These are phyloP conservation scores for Thelephora ganbajun DNA, from an alignment of 768 basidiomycete species.

Conservation along the genomic window DNA sequence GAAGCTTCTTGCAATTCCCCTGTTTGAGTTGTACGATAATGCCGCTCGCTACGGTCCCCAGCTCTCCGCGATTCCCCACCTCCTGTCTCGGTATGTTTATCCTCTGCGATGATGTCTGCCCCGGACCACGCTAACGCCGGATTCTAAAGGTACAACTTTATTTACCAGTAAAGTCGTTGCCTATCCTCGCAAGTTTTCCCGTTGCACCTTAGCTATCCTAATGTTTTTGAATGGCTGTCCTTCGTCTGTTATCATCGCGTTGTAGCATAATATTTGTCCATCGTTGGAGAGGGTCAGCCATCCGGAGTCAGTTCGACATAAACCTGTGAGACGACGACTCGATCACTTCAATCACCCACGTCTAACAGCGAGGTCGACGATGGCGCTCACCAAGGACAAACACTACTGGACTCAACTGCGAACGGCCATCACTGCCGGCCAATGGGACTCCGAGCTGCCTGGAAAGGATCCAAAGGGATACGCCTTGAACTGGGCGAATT, in stretches of 20 bases:
- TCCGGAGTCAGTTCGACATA: too few species aligned
- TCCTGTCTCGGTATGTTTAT: conserved; percentile 58
- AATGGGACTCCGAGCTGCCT: conserved; percentile 51
- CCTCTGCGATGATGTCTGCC: not conserved
- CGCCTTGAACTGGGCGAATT: conserved; percentile 57
- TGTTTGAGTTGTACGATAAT: conserved; percentile 97
- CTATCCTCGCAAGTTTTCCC: too few species aligned
- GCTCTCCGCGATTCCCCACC: conserved; percentile 84
- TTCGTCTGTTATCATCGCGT: too few species aligned
- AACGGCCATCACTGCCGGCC: conserved; percentile 53
- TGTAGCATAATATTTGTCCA: too few species aligned
- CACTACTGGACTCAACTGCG: conserved; percentile 74
- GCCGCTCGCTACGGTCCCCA: conserved; percentile 93
- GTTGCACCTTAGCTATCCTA: too few species aligned
- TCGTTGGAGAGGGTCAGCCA: too few species aligned
- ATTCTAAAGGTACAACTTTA: conserved; percentile 46
- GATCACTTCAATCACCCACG: too few species aligned
- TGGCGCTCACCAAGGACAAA: conserved; percentile 45
- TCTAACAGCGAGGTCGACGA: conserved; percentile 6
- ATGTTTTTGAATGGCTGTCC: too few species aligned
- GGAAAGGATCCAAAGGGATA: conserved; percentile 43
- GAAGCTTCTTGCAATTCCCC: conserved; percentile 92
- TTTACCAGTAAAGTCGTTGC: conserved; percentile 38
- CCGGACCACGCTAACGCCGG: not conserved
- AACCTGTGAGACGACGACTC: too few species aligned